phyloP scores from a whole-genome alignment of 345 rosid genomes.

The Bruguiera parviflora region DNA sequence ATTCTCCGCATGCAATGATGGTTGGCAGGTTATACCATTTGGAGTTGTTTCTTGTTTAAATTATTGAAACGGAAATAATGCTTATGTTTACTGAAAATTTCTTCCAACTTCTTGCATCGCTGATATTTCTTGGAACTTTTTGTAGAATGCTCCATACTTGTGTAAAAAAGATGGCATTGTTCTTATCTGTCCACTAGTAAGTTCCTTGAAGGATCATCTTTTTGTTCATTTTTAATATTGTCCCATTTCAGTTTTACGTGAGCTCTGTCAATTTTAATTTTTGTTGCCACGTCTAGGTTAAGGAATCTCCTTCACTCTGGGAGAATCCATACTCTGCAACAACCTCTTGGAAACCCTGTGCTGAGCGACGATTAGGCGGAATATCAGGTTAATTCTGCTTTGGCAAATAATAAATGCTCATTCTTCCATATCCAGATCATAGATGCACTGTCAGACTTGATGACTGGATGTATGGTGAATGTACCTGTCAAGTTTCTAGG shows the following conservation, averaged over 20 bases:
- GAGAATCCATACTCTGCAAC: constrained; percentile 92
- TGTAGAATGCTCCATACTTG: constrained; percentile 81
- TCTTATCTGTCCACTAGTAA: constrained; percentile 87
- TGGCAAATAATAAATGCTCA: background rate
- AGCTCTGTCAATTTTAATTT: background rate
- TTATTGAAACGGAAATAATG: too few relatives aligned
- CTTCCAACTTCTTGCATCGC: background rate
- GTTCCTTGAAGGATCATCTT: constrained; percentile 23
- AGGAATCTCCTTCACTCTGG: constrained; percentile 95
- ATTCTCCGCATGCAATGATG: background rate
- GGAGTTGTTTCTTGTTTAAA: background rate
- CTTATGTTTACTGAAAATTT: too few relatives aligned
- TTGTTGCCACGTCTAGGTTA: constrained; percentile 45
- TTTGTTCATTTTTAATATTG: background rate
- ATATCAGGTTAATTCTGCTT: constrained; percentile 51
- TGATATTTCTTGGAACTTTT: constrained; percentile 8
- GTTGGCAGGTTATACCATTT: background rate
- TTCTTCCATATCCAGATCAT: too few relatives aligned
- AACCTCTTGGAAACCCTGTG: constrained; percentile 99
- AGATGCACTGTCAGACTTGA: background rate
- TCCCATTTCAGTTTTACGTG: background rate
- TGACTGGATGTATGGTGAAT: background rate
- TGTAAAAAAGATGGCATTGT: constrained; percentile 96
- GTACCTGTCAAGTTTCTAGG: background rate
- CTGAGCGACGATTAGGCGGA: constrained; percentile 80